Evolutionary conservation across 495 filamentous ascomycete genomes (phyloP).

Genomic region (Parathielavia hyrcaniae): DNA sequence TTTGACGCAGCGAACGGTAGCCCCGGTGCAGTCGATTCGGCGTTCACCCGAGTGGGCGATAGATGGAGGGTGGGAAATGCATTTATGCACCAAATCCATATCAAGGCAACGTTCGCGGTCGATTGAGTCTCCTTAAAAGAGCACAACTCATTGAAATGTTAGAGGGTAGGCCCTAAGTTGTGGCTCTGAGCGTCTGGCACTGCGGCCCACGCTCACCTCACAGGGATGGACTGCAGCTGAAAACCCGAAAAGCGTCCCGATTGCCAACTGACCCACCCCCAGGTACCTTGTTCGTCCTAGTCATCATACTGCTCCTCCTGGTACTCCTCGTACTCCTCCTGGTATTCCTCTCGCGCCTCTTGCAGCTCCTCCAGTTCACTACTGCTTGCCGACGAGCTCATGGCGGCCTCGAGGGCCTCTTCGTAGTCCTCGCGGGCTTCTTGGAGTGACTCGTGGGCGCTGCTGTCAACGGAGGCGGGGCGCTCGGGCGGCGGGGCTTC

Average conservation of each 20-base stretch:
- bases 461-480: constrained; percentile 29
- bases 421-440: constrained; percentile 37
- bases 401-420: constrained; percentile 34
- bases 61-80: too few species aligned
- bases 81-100: too few species aligned
- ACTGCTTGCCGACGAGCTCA: constrained; percentile 36
- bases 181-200: too few species aligned
- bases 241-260: too few species aligned
- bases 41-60: constrained; percentile 8
- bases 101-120: too few species aligned
- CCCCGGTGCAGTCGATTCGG: constrained; percentile 30
- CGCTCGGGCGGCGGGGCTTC: constrained; percentile 24
- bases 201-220: too few species aligned
- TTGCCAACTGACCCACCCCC: too few species aligned
- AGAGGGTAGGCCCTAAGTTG: too few species aligned
- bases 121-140: too few species aligned
- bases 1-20: constrained; percentile 30
- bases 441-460: constrained; percentile 37
- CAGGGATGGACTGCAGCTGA: too few species aligned
- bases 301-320: constrained; percentile 36
- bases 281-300: constrained; percentile 13
- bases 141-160: too few species aligned
- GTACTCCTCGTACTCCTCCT: constrained; percentile 48
- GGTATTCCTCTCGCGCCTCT: constrained; percentile 42
- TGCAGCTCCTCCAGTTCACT: constrained; percentile 40